Base-by-base conservation (phyloP, 495 filamentous ascomycete species). In the Talaromyces trachyspermus region DNA sequence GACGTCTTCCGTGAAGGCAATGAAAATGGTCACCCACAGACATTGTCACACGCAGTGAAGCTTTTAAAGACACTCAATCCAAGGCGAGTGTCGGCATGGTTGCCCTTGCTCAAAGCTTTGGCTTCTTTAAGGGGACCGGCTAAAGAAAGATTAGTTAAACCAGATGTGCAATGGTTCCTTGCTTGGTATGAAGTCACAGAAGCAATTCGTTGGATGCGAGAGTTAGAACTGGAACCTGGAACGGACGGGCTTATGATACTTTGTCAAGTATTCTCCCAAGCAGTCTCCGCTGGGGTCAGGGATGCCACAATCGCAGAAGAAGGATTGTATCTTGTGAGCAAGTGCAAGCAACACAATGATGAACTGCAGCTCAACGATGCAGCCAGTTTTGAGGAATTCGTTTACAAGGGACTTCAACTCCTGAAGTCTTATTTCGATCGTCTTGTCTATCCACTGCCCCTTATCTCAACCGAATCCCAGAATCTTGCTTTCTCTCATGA, bases 191-290 rank as follows among this genome's bases (percentile, higher is more conserved):
- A 70, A 41, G 47, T 59, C 2, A 32, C 61, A 19, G 51, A 58
- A 20, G 54, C 64, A 2, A 43, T 70, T 5, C 49, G 54, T 11
- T 69, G 66, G 57, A 73, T 75, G 64, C 54, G 65, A 12, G 44
- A 56, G 3, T 55, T 56, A 19, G 56, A 65, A 15, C 41, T 76
- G 19, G 66, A 68, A 25, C 46, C 65, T 12, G 69, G 70, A 23
- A 52, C 70, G 18, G 50, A 62, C 2, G 71, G 66, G 1, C 76
- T 81, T 44, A 54, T 62, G 7, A 33, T 60, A 14, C 52, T 81
- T n/a, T 79, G 75, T 52, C 42, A 48, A 19, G 59, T 62, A 14
- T 73, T 76, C 36, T 62, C 65, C 6, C 65, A 58, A 38, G 70
- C 70, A 22, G 55, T 76, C 27, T 48, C 51, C 22, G 58, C 61